Conservation (phyloP, 352 stramenopile genomes). For the Blastocystis sp. region DNA sequence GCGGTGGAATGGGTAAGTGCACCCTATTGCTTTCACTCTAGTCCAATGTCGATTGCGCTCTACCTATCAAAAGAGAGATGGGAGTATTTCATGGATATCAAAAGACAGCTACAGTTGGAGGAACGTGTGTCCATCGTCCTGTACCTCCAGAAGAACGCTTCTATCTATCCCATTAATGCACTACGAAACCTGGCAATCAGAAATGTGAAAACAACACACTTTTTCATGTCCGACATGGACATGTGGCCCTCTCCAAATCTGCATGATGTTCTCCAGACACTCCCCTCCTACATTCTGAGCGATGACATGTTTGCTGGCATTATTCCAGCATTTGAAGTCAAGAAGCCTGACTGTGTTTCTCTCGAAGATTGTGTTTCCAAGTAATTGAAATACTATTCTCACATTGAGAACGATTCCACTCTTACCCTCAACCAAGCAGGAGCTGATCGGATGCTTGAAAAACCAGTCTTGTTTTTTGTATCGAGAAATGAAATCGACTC, state of each 20-base stretch:
- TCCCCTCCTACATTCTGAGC: neutral
- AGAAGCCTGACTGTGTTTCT: neutral
- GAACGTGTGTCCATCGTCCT: neutral
- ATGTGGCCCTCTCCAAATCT: neutral
- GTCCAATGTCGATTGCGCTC: neutral
- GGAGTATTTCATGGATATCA: neutral
- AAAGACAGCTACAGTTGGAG: neutral
- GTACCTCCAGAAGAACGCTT: neutral
- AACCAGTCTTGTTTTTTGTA: conserved; percentile 2
- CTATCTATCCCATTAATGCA: neutral
- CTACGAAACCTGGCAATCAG: neutral
- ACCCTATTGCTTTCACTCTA: neutral
- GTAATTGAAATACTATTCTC: neutral
- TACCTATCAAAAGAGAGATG: neutral
- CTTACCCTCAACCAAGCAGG: neutral
- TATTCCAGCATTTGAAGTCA: neutral
- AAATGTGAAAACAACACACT: neutral
- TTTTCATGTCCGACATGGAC: conserved; percentile 27
- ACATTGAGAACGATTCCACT: neutral
- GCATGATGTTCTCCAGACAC: neutral
- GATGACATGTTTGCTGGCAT: neutral
- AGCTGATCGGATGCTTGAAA: neutral
- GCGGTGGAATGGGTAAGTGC: neutral
- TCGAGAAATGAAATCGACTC: conserved; percentile 1
- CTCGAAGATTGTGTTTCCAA: neutral